Percentiles rank a stretch among this genome's conserved stretches.
phyloP scores from a whole-genome alignment of 208 protist species.

The Wallacemonas collosoma region DNA sequence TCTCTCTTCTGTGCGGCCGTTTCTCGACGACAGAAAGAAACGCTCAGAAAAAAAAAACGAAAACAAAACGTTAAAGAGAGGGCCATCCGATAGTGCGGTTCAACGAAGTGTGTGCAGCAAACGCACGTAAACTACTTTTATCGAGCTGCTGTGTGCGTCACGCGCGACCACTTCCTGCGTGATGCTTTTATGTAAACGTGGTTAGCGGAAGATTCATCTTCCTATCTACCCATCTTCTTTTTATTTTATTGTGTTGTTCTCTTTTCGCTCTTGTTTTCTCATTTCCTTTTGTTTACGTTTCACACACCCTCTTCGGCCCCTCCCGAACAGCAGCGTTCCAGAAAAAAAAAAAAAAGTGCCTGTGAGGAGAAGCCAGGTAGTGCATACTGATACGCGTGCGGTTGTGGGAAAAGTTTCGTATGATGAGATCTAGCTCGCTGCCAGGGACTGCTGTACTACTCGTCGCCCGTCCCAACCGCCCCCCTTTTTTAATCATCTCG shows the following conservation, averaged over 20 bases:
- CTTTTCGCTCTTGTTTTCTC: not conserved
- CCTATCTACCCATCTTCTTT: not conserved
- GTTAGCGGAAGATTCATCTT: not conserved
- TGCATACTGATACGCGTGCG: not conserved
- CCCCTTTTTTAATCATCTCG: not conserved
- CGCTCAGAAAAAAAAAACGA: conserved; percentile 14
- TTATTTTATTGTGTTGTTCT: conserved; percentile 15
- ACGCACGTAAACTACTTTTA: too few species aligned
- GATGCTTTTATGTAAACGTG: not conserved
- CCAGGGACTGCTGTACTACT: not conserved
- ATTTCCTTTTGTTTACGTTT: conserved; percentile 11
- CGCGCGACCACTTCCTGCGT: too few species aligned
- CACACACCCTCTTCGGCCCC: too few species aligned
- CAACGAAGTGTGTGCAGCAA: too few species aligned
- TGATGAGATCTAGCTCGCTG: not conserved
- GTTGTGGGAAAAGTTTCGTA: not conserved
- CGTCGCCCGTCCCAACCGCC: not conserved
- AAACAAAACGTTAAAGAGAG: conserved; percentile 7
- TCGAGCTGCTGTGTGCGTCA: too few species aligned
- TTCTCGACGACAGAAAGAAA: conserved; percentile 16
- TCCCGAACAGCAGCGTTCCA: too few species aligned
- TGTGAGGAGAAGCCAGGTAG: too few species aligned
- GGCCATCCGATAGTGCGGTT: too few species aligned
- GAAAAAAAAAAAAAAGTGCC: too few species aligned
- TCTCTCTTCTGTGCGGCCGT: not conserved